Conservation (phyloP, 306 rosid genomes). For the Medicago truncatula region DNA sequence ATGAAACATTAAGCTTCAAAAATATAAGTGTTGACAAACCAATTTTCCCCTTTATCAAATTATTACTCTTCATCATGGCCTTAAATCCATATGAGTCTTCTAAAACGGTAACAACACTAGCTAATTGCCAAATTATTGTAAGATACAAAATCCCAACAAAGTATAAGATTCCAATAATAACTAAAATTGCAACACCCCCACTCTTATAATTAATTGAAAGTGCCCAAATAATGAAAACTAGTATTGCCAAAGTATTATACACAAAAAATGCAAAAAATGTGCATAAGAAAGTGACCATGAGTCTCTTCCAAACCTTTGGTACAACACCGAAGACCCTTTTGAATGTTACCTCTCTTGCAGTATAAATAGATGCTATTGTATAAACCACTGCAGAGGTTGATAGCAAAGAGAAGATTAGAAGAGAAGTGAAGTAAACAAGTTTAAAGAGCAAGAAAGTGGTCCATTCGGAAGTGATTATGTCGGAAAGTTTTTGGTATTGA, state of each 20-base stretch:
- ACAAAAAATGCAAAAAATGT: conserved; percentile 45
- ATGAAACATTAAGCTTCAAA: conserved; percentile 14
- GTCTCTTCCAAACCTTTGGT: conserved; percentile 74
- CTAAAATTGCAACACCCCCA: not conserved
- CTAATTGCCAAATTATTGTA: conserved; percentile 69
- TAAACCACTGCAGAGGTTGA: conserved; percentile 76
- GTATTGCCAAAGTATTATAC: conserved; percentile 38
- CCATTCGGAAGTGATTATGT: conserved; percentile 53
- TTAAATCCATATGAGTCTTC: conserved; percentile 68
- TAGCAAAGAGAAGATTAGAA: conserved; percentile 39
- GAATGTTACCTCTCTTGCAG: conserved; percentile 53
- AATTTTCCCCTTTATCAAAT: conserved; percentile 66
- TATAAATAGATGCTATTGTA: conserved; percentile 72
- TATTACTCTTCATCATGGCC: conserved; percentile 76
- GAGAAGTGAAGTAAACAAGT: conserved; percentile 40
- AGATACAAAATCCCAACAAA: conserved; percentile 61
- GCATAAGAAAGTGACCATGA: conserved; percentile 65
- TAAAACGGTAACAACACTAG: conserved; percentile 69
- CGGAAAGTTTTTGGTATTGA: conserved; percentile 42
- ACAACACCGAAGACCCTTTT: conserved; percentile 59
- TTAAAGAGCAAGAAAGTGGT: conserved; percentile 49
- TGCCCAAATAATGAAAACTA: not conserved
- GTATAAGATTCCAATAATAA: conserved; percentile 23
- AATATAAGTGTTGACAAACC: conserved; percentile 41
- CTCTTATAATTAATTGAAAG: rapidly evolving